These are phyloP conservation scores for Aspergillus heteromorphus DNA, from an alignment of 495 filamentous ascomycete genomes.

Conservation along the genomic window DNA sequence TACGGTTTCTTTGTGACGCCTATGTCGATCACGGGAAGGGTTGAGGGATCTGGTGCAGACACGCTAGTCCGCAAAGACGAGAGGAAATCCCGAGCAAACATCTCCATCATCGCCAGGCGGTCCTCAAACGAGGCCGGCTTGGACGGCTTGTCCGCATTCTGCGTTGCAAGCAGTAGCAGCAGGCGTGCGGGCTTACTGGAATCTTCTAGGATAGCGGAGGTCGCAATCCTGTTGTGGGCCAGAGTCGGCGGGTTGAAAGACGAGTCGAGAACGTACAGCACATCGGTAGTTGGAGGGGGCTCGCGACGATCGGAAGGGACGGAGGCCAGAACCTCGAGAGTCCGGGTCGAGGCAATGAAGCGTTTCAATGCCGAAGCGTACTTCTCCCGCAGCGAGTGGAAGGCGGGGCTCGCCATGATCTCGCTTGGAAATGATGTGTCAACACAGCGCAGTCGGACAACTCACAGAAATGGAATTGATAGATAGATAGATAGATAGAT, in stretches of 20 bases:
- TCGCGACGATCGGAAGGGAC: constrained; percentile 28
- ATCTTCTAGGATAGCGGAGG: constrained; percentile 53
- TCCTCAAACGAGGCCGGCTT: constrained; percentile 80
- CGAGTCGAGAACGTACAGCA: constrained; percentile 83
- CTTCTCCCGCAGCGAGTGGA: constrained; percentile 26
- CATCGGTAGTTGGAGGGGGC: constrained; percentile 21
- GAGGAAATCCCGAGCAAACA: constrained; percentile 64
- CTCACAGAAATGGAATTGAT: background rate
- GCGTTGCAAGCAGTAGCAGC: constrained; percentile 76
- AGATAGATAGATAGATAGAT: too few species aligned
- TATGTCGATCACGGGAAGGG: constrained; percentile 59
- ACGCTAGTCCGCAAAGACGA: constrained; percentile 20
- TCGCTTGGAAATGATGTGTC: constrained; percentile 1
- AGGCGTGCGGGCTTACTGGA: constrained; percentile 45
- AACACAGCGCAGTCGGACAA: background rate
- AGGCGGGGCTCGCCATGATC: constrained; percentile 33
- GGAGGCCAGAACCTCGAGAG: constrained; percentile 57
- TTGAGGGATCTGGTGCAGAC: constrained; percentile 2
- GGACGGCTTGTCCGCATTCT: constrained; percentile 90
- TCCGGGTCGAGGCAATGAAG: constrained; percentile 51
- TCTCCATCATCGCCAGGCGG: constrained; percentile 78
- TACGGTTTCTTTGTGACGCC: constrained; percentile 77
- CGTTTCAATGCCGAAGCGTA: constrained; percentile 47
- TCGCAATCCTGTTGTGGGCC: constrained; percentile 73
- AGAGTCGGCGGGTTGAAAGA: constrained; percentile 91